phyloP scores from a whole-genome alignment of 768 basidiomycete species.

The Lactarius indigo region DNA sequence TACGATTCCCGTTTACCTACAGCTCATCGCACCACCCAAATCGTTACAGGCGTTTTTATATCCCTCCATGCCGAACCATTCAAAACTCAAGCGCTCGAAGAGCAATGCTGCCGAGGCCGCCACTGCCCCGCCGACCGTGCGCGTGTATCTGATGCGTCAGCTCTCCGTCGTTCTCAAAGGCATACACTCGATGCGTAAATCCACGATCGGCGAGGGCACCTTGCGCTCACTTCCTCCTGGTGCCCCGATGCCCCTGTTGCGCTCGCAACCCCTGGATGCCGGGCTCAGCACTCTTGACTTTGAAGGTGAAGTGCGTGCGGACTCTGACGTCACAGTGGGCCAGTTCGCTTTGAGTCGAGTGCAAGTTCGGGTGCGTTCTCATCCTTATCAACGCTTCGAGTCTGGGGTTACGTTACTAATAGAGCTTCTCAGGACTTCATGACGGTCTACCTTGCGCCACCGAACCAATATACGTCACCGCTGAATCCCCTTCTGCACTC shows the following conservation, averaged over 20 bases:
- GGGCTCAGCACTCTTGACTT: slow-evolving; percentile 51
- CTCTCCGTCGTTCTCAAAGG: slow-evolving; percentile 37
- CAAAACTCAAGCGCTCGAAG: slow-evolving; percentile 22
- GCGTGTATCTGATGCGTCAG: slow-evolving; percentile 54
- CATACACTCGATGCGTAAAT: slow-evolving; percentile 38
- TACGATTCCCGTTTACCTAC: slow-evolving; percentile 62
- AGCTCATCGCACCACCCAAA: slow-evolving; percentile 46
- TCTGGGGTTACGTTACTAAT: background rate
- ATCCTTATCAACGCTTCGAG: background rate
- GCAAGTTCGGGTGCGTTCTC: slow-evolving; percentile 46
- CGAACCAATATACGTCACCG: slow-evolving; percentile 36
- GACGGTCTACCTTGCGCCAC: slow-evolving; percentile 43
- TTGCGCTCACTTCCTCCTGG: slow-evolving; percentile 44
- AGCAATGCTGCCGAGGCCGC: slow-evolving; percentile 12
- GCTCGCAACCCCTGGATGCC: slow-evolving; percentile 25
- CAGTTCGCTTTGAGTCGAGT: slow-evolving; percentile 47
- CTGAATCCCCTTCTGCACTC: slow-evolving; percentile 39
- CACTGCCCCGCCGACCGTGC: slow-evolving; percentile 33
- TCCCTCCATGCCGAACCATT: slow-evolving; percentile 21
- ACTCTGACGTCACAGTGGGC: slow-evolving; percentile 39
- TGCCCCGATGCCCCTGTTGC: slow-evolving; percentile 26
- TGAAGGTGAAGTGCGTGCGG: slow-evolving; percentile 49
- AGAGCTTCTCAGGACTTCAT: slow-evolving; percentile 51
- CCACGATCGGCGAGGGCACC: slow-evolving; percentile 46
- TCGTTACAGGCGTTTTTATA: slow-evolving; percentile 47